Base-by-base conservation (phyloP, 1,284 basidiomycete species). In the Papiliotrema flavescens region DNA sequence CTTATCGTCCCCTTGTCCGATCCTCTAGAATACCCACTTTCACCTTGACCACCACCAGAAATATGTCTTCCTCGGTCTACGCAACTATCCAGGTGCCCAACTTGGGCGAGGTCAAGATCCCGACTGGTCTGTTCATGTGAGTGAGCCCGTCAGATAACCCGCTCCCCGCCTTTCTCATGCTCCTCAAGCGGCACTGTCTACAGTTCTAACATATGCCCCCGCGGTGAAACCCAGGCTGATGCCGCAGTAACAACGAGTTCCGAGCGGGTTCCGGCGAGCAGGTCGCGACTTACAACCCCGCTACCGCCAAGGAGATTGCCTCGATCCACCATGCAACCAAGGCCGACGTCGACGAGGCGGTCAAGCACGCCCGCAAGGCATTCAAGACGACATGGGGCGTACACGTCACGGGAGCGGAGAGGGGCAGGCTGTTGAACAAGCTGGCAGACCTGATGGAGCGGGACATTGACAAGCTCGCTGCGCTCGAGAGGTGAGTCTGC, bases 371-470 rank as follows among this genome's bases (percentile, higher is more conserved):
- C 28, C 83, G 91, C 60, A 79, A 82, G 50, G 72, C 92, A 2
- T 91, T 90, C 80, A 84, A 86, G 56, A 89, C 86, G 8, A 86
- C 87, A 34, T 96, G 92, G 92, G 93, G 93, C n/a, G 87, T 87
- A 74, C 89, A 91, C 63, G 82, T 89, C 53, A 85, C 88, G 15
- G 89, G 88, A 34, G 82, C 85, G 51, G 85, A 93, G 76, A 84
- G 94, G 50, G 85, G 89, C 24, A 82, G 82, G 61, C 63, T 93
- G 44, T 77, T 96, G 47, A 83, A 87, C 78, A 89, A 87, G 72
- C 84, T 97, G 41, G 95, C 94, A 39, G 91, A 96, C 72, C 81
- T 95, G 60, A 90, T 98, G 62, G 94, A 98, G 76, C 81, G 86
- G 62, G 86, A 96, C 73, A 80, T 83, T 20, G 62, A 65, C 14